These are phyloP conservation scores for Flaveria robusta DNA, from an alignment of 129 eudicot genomes.

Conservation along the genomic window DNA sequence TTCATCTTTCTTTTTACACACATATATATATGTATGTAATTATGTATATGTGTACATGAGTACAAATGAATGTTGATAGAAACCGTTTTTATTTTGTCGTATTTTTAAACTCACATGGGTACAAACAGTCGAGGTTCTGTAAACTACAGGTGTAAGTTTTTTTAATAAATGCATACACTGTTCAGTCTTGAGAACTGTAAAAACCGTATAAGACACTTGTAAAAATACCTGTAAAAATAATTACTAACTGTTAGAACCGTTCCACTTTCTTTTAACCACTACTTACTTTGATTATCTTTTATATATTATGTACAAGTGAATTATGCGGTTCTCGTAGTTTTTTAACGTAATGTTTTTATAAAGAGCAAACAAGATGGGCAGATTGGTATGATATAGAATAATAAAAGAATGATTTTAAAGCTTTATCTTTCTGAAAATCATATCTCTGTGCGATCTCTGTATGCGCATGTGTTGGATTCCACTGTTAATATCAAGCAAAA, in stretches of 20 bases:
- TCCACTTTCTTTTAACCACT: no score
- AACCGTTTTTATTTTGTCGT: slow-evolving; percentile 33
- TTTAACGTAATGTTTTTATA: neutral
- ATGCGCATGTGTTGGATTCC: slow-evolving; percentile 42
- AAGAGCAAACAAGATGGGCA: neutral
- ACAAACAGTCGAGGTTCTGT: neutral
- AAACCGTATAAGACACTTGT: no score
- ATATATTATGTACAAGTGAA: no score
- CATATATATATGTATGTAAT: neutral
- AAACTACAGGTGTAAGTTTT: neutral
- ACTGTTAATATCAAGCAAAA: slow-evolving; percentile 29
- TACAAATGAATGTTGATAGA: neutral
- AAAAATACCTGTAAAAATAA: no score
- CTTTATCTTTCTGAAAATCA: slow-evolving; percentile 11
- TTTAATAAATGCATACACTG: neutral
- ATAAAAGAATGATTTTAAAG: neutral
- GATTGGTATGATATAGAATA: no score
- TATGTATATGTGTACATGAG: neutral
- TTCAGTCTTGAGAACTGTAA: no score
- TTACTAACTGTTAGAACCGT: no score
- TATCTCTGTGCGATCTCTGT: neutral
- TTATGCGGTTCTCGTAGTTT: no score
- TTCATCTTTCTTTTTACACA: neutral
- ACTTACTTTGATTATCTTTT: no score
- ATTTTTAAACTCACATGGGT: neutral